phyloP scores from a whole-genome alignment of 1,139 yeast genomes.

The Candida pseudoviswanathii region DNA sequence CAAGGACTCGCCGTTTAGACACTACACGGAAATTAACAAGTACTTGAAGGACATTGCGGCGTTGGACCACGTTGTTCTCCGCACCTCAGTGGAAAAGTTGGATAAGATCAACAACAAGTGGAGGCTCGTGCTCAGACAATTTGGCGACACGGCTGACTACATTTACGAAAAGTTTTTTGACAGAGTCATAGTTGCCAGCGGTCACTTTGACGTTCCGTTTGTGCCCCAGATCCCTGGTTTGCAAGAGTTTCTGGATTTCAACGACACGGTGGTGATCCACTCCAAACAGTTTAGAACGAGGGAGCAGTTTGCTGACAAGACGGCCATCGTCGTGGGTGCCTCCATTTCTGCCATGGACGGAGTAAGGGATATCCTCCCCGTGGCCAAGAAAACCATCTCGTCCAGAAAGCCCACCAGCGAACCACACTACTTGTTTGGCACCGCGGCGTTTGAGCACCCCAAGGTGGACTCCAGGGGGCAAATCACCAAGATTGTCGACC shows the following conservation, averaged over 20 bases:
- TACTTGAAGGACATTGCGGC: constrained; percentile 44
- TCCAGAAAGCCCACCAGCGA: constrained; percentile 47
- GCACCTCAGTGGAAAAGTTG: constrained; percentile 38
- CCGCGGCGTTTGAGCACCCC: constrained; percentile 39
- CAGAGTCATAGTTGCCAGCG: constrained; percentile 32
- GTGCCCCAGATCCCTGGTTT: constrained; percentile 43
- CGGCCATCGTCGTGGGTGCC: constrained; percentile 44
- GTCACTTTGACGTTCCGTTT: constrained; percentile 38
- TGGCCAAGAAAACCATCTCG: constrained; percentile 27
- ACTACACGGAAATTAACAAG: constrained; percentile 46
- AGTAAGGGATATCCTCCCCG: constrained; percentile 42
- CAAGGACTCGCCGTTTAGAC: constrained; percentile 48
- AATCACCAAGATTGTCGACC: constrained; percentile 27
- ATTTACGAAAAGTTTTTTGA: constrained; percentile 27
- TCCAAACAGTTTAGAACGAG: constrained; percentile 41
- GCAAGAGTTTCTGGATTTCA: constrained; percentile 27
- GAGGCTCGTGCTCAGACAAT: constrained; percentile 38
- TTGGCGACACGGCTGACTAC: constrained; percentile 27
- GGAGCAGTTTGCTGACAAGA: constrained; percentile 30
- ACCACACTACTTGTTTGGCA: constrained; percentile 45
- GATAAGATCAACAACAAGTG: constrained; percentile 33
- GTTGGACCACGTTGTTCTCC: constrained; percentile 29
- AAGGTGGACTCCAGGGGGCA: constrained; percentile 28
- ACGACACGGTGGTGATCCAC: constrained; percentile 34
- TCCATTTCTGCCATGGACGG: constrained; percentile 48